These are phyloP conservation scores for Kazachstania viticola DNA, from an alignment of 805 yeast genomes.

Conservation along the genomic window DNA sequence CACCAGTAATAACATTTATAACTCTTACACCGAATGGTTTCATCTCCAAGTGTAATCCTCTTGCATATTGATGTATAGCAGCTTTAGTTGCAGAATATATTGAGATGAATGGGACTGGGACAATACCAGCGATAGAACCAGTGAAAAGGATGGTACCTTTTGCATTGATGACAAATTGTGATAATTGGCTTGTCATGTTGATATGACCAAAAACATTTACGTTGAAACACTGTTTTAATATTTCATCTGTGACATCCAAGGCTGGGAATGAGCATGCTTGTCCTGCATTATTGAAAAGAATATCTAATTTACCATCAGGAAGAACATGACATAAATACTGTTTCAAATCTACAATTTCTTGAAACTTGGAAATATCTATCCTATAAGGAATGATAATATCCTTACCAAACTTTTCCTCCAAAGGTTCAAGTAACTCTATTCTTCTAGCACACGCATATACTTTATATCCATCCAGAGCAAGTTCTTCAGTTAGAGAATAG, in stretches of 20 bases:
- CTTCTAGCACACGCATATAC: slow-evolving; percentile 71
- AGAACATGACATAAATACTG: slow-evolving; percentile 28
- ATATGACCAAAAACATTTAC: slow-evolving; percentile 65
- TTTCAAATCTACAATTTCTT: slow-evolving; percentile 35
- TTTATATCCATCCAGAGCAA: slow-evolving; percentile 39
- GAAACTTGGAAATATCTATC: slow-evolving; percentile 46
- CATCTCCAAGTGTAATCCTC: slow-evolving; percentile 50
- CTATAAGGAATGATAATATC: slow-evolving; percentile 33
- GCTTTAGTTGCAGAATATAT: slow-evolving; percentile 60
- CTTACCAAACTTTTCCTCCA: slow-evolving; percentile 20
- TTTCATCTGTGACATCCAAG: slow-evolving; percentile 47
- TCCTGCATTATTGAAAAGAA: slow-evolving; percentile 70
- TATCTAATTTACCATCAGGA: slow-evolving; percentile 40
- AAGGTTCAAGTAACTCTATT: slow-evolving; percentile 41
- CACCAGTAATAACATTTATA: slow-evolving; percentile 61
- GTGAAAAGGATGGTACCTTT: slow-evolving; percentile 62
- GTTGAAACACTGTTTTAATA: slow-evolving; percentile 37
- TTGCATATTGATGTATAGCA: slow-evolving; percentile 62
- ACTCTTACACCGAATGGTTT: slow-evolving; percentile 62
- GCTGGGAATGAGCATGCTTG: slow-evolving; percentile 62
- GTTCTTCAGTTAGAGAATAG: slow-evolving; percentile 32
- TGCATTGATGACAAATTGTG: slow-evolving; percentile 43
- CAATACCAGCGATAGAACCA: slow-evolving; percentile 55
- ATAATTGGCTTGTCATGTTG: slow-evolving; percentile 46
- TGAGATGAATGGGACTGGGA: slow-evolving; percentile 58